Conservation (phyloP, 2,329 filamentous ascomycete species). For the Endothia cerciana region DNA sequence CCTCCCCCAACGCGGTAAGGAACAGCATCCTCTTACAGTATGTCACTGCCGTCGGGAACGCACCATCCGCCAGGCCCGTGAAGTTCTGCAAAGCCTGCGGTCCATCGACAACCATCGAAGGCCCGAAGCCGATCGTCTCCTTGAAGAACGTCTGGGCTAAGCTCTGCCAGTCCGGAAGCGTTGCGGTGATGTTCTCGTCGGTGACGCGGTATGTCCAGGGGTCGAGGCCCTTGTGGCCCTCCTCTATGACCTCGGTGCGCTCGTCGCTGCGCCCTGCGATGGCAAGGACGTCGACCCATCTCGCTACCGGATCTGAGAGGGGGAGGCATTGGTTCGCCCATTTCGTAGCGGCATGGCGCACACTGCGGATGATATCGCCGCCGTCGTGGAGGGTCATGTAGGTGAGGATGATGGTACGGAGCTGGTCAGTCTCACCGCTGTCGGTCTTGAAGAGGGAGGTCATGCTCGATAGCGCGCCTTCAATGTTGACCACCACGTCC, state of each 20-base stretch:
- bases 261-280: constrained; percentile 68
- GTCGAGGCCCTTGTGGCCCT: constrained; percentile 86
- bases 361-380: constrained; percentile 65
- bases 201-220: constrained; percentile 58
- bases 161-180: constrained; percentile 56
- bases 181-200: constrained; percentile 43
- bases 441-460: constrained; percentile 48
- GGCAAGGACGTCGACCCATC: constrained; percentile 89
- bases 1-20: constrained; percentile 48
- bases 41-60: constrained; percentile 70
- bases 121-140: constrained; percentile 38
- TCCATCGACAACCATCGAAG: constrained; percentile 43
- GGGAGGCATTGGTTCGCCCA: constrained; percentile 89
- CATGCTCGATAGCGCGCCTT: constrained; percentile 82
- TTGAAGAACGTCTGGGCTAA: constrained; percentile 56
- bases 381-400: constrained; percentile 63
- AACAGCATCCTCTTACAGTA: constrained; percentile 65
- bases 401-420: constrained; percentile 63
- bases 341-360: constrained; percentile 80
- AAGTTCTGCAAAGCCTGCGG: constrained; percentile 52
- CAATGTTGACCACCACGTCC: constrained; percentile 82
- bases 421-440: constrained; percentile 36
- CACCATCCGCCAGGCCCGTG: constrained; percentile 49
- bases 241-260: constrained; percentile 83
- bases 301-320: constrained; percentile 75